Evolutionary conservation across 1,284 basidiomycete genomes (phyloP), one percentile per base, ranked within the genome.

Genomic region (Cutaneotrichosporon sp.): DNA sequence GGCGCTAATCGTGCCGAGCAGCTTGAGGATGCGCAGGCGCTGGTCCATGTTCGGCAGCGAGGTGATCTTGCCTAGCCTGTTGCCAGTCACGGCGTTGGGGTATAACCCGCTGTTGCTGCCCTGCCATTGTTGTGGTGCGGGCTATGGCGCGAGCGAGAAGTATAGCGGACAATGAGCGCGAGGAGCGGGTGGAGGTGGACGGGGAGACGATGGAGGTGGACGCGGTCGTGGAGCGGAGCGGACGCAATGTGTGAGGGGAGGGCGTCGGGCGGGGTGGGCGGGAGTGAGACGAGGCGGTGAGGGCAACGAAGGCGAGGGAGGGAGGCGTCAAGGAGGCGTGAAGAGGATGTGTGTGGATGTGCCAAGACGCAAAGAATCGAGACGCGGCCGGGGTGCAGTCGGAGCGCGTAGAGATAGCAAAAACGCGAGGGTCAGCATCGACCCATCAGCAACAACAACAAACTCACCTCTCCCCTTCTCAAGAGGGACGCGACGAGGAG

Each of bases 1-100:
- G 0, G 91, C 87, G 0, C 91, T 87, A 54, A 97, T 84, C 6
- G 89, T 89, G 29, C 90, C 89, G 58, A 97, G 84, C 52, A 97
- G 85, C 61, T 92, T 87, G 43, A 97, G 85, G 20, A 97, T 87
- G 52, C 92, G 89, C 51, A 84, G 82, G 16, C 94, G 88, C 76
- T 97, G 91, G 34, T 89, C 87, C 16, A 87, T 72, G 0, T 88
- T 88, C 0, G 92, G 92, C 14, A 78, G 72, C 49, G 72, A 73
- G 11, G 34, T 45, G 18, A 43, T n/a, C n/a, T 25, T 20, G 53
- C 38, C 18, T 2, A 22, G 8, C 18, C 53, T 24, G 9, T 13
- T 20, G n/a, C 53, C 53, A 20, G 36, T 13, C 24, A 54, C 25
- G 14, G 38, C 18, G 27, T 54, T 54, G 53, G 53, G 25, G 27